phyloP scores from a whole-genome alignment of 2,329 filamentous ascomycete genomes.

The Stylonectria norvegica region DNA sequence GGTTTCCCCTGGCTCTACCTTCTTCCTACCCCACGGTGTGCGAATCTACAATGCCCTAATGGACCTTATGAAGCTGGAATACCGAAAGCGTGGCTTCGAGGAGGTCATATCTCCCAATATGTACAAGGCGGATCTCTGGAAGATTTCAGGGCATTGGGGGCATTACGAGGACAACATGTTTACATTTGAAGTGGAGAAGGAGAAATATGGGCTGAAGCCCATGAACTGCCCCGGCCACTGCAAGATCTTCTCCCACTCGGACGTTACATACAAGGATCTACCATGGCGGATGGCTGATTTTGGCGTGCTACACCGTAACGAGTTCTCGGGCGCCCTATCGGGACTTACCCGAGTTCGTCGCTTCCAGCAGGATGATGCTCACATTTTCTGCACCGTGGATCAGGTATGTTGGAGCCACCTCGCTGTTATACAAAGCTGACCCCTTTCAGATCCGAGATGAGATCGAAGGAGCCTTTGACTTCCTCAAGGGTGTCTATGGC shows the following conservation, averaged over 20 bases:
- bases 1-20: constrained; percentile 85
- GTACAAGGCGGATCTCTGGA: constrained; percentile 92
- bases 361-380: constrained; percentile 94
- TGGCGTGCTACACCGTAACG: constrained; percentile 91
- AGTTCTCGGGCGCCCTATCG: constrained; percentile 85
- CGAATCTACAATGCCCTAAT: constrained; percentile 90
- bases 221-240: constrained; percentile 99
- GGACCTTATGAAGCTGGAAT: constrained; percentile 77
- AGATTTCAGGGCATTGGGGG: constrained; percentile 90
- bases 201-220: constrained; percentile 70
- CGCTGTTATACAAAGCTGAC: constrained; percentile 7
- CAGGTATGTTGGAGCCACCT: constrained; percentile 26
- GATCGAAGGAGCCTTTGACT: constrained; percentile 82
- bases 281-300: constrained; percentile 94
- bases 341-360: constrained; percentile 89
- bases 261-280: constrained; percentile 79
- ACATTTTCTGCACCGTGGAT: constrained; percentile 74
- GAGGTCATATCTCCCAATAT: constrained; percentile 94
- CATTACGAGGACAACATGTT: constrained; percentile 86
- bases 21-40: constrained; percentile 89
- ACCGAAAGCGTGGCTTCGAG: constrained; percentile 89
- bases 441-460: constrained; percentile 35
- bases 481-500: constrained; percentile 70
- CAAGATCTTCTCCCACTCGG: constrained; percentile 78
- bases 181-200: constrained; percentile 74